phyloP scores from a whole-genome alignment of 768 basidiomycete species.

The Lentinula sp. region DNA sequence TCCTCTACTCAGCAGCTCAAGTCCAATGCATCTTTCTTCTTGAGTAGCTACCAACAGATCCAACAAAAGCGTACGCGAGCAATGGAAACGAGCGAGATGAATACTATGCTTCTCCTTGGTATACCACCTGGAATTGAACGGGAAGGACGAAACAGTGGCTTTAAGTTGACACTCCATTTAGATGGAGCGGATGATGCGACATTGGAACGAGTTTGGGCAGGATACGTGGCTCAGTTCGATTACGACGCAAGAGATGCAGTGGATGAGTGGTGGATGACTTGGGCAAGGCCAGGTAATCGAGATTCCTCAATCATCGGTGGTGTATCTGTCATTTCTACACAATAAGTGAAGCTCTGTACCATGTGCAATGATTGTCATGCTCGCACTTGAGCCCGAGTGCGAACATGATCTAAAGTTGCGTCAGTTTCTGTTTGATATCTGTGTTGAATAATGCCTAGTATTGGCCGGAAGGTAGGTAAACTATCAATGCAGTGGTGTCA shows the following conservation, averaged over 20 bases:
- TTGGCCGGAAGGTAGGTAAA: too few species aligned
- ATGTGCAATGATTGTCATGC: background rate
- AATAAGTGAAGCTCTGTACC: background rate
- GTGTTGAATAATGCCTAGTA: too few species aligned
- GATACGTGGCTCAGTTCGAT: slow-evolving; percentile 35
- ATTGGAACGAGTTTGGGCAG: slow-evolving; percentile 16
- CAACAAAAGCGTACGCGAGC: slow-evolving; percentile 35
- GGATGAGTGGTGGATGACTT: slow-evolving; percentile 36
- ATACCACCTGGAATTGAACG: slow-evolving; percentile 43
- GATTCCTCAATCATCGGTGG: background rate
- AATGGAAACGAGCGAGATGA: slow-evolving; percentile 37
- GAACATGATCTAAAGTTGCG: too few species aligned
- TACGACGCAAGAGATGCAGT: slow-evolving; percentile 42
- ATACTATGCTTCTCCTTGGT: slow-evolving; percentile 43
- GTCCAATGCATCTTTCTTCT: slow-evolving; percentile 31
- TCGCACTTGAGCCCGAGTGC: too few species aligned
- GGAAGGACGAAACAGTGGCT: slow-evolving; percentile 28
- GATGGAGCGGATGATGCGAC: slow-evolving; percentile 42
- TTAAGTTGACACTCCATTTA: slow-evolving; percentile 5
- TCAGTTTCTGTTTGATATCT: too few species aligned
- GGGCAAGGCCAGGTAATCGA: slow-evolving; percentile 1
- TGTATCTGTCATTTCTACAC: background rate
- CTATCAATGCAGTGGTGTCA: too few species aligned
- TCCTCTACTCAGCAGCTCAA: slow-evolving; percentile 14
- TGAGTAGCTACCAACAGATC: slow-evolving; percentile 40